These are phyloP conservation scores for Wallemia ichthyophaga DNA, from an alignment of 1,284 basidiomycete species.

Conservation along the genomic window DNA sequence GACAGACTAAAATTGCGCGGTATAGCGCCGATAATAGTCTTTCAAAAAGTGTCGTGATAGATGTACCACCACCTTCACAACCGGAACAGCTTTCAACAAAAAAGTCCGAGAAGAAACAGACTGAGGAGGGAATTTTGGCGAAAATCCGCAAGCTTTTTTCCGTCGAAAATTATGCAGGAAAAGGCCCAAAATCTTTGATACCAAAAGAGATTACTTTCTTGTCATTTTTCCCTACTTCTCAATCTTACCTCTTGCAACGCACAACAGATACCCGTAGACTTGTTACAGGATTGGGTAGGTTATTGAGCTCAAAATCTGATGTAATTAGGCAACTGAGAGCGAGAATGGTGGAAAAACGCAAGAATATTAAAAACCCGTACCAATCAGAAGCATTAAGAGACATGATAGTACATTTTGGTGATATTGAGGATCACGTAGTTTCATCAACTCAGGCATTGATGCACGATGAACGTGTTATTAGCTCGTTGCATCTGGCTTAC, in stretches of 20 bases:
- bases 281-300: constrained; percentile 46
- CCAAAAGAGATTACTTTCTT: not conserved
- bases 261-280: constrained; percentile 55
- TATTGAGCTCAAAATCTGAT: constrained; percentile 52
- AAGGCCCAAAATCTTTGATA: not conserved
- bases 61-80: not conserved
- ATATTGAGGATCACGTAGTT: constrained; percentile 80
- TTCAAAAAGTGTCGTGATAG: not conserved
- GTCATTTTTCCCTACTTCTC: constrained; percentile 10
- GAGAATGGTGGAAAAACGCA: constrained; percentile 21
- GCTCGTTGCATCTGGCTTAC: constrained; percentile 62
- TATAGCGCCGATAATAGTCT: not conserved
- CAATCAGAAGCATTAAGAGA: constrained; percentile 18
- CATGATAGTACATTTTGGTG: constrained; percentile 62
- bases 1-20: not conserved
- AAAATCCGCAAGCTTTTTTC: not conserved
- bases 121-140: not conserved
- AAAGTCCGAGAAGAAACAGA: too few species aligned
- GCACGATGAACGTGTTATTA: constrained; percentile 68
- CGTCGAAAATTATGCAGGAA: not conserved
- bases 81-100: not conserved
- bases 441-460: constrained; percentile 53
- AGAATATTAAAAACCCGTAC: constrained; percentile 17
- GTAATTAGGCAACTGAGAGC: constrained; percentile 55
- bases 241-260: constrained; percentile 24